These are phyloP conservation scores for Sarocladium oryzae DNA, from an alignment of 2,329 filamentous ascomycete genomes.

Conservation along the genomic window DNA sequence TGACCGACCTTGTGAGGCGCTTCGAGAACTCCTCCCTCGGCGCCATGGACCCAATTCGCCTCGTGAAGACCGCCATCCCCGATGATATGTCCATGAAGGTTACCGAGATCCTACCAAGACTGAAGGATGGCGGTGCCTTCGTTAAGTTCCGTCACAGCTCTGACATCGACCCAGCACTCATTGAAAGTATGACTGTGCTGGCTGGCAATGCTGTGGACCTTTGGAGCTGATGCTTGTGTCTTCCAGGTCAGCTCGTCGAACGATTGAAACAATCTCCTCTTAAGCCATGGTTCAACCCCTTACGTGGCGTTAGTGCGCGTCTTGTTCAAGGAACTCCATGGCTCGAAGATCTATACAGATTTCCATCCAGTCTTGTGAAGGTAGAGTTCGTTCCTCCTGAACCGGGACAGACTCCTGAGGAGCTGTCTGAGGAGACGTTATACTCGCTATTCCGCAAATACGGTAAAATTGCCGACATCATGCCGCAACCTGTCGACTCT, in stretches of 20 bases:
- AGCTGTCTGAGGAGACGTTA: slow-evolving; percentile 78
- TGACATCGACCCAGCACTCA: slow-evolving; percentile 30
- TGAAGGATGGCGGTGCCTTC: slow-evolving; percentile 90
- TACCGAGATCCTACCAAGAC: slow-evolving; percentile 72
- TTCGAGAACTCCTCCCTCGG: slow-evolving; percentile 46
- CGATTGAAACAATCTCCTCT: slow-evolving; percentile 64
- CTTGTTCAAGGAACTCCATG: slow-evolving; percentile 81
- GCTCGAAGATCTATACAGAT: slow-evolving; percentile 85
- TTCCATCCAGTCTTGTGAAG: slow-evolving; percentile 68
- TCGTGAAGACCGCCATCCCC: slow-evolving; percentile 58
- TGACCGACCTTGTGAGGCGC: slow-evolving; percentile 43
- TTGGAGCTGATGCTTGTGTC: slow-evolving; percentile 9
- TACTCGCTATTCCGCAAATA: slow-evolving; percentile 86
- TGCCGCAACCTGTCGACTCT: slow-evolving; percentile 74
- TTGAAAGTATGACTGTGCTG: slow-evolving; percentile 30
- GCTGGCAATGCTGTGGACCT: not conserved
- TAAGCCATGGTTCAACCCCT: slow-evolving; percentile 86
- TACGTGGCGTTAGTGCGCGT: slow-evolving; percentile 62
- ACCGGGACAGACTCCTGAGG: slow-evolving; percentile 64
- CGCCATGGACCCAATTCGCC: slow-evolving; percentile 43
- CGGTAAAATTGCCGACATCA: slow-evolving; percentile 84
- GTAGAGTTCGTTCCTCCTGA: slow-evolving; percentile 77
- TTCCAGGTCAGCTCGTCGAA: slow-evolving; percentile 45
- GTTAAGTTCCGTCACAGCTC: slow-evolving; percentile 66
- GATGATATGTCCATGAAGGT: slow-evolving; percentile 58